Evolutionary conservation across 495 filamentous ascomycete species (phyloP), one percentile per base, ranked within the genome.

Genomic region (Evansstolkia leycettana): DNA sequence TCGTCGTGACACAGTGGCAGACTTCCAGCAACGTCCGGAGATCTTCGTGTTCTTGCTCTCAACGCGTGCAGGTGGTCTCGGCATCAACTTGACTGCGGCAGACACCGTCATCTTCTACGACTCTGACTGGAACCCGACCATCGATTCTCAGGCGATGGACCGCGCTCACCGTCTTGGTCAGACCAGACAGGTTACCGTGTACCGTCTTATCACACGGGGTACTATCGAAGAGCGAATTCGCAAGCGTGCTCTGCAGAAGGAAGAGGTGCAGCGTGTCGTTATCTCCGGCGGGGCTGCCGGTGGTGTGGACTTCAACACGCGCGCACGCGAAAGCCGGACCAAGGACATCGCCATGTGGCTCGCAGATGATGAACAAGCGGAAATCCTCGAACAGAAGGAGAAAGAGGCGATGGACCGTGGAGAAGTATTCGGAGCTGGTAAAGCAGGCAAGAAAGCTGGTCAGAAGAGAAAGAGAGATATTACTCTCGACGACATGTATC

Each of bases 81-180:
- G 90, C 60, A 96, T 98, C 49, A 98, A 98, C 49, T 65, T 99
- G 11, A 96, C 90, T 0, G 92, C 90, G 20, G 92, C 92, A 16
- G 90, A 95, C 55, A 93, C 90, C 0, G 92, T 99, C 49, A 96
- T 99, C 49, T 99, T 99, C 62, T 99, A 99, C 60, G 92, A 99
- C 54, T 74, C 94, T 28, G 92, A 99, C 59, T 98, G 90, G 90
- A 98, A 98, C 56, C 90, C 90, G 17, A 98, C 90, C 12, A 96
- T 98, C 49, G 90, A 98, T 58, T 88, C 81, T 16, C 90, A 98
- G 53, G 90, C 90, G 54, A 96, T 96, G 92, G 90, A 98, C 57
- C 85, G 90, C 50, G 90, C 90, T 16, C 90, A 98, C 69, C 86
- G 90, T 69, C 79, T 98, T 14, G 90, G 90, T 27, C 90, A 98